A percentile compares a stretch with the other conserved stretches of the same genome.
Evolutionary conservation across 2,329 filamentous ascomycete species (phyloP).

Genomic region (Colletotrichum agaves): DNA sequence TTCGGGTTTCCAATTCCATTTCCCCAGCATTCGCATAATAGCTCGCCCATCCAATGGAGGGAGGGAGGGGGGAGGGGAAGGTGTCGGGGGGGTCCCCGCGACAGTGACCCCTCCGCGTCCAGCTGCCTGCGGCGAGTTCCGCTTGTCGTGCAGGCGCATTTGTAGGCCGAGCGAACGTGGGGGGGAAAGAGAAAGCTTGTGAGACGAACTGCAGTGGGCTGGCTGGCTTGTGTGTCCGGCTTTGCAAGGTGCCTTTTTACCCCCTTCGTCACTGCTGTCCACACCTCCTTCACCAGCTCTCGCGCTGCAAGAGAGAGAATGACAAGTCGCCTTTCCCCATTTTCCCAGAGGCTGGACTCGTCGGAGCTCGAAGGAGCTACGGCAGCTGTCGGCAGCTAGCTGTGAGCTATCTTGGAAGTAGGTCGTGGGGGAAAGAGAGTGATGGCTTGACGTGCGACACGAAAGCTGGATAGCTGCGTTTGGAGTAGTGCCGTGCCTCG

Average conservation of each 20-base stretch:
- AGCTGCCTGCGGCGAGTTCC: conserved; percentile 19
- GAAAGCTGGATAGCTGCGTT: conserved; percentile 6
- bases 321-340: conserved; percentile 1
- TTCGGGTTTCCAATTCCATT: conserved; percentile 36
- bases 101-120: neutral
- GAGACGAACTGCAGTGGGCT: conserved; percentile 23
- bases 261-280: neutral
- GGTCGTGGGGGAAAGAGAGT: neutral
- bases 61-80: too few relatives aligned
- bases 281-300: neutral
- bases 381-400: conserved; percentile 14
- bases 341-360: neutral
- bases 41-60: conserved; percentile 23
- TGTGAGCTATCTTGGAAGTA: neutral
- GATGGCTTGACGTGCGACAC: neutral
- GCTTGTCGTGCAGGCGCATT: conserved; percentile 24
- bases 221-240: neutral
- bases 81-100: neutral
- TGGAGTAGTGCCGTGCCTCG: conserved; percentile 11
- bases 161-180: conserved; percentile 26
- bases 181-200: conserved; percentile 30
- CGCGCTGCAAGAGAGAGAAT: neutral
- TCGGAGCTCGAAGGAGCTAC: conserved; percentile 10
- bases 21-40: conserved; percentile 37
- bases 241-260: conserved; percentile 7